Percentiles rank a stretch among this genome's conserved stretches.
phyloP scores from a whole-genome alignment of 2,329 filamentous ascomycete genomes.

The Apiospora rasikravindrae region DNA sequence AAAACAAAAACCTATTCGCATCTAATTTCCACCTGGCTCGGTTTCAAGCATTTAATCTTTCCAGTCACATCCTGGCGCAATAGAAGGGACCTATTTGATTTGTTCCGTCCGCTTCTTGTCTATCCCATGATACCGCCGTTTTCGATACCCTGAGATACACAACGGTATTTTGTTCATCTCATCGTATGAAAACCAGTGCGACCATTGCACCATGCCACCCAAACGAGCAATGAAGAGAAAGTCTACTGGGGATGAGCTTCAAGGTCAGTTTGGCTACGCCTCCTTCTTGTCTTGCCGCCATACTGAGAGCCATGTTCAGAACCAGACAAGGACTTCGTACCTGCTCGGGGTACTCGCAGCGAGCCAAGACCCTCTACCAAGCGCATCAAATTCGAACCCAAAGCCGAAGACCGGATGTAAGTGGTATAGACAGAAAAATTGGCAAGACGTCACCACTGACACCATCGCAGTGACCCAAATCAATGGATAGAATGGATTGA shows the following conservation, averaged over 20 bases:
- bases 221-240: neutral
- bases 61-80: too few species aligned
- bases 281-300: neutral
- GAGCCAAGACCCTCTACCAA: neutral
- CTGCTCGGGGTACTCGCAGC: neutral
- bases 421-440: neutral
- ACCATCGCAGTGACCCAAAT: neutral
- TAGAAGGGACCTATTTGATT: neutral
- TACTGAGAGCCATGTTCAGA: neutral
- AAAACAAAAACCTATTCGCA: neutral
- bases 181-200: neutral
- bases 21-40: neutral
- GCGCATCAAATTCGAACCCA: neutral
- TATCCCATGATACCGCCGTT: neutral
- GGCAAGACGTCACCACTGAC: neutral
- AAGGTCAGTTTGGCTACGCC: neutral
- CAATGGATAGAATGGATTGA: neutral
- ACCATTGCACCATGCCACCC: neutral
- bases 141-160: neutral
- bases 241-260: neutral
- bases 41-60: neutral
- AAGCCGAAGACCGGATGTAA: neutral
- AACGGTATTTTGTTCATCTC: neutral
- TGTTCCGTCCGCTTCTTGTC: neutral
- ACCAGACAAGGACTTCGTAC: neutral